These are phyloP conservation scores for Kwoniella sp. DNA, from an alignment of 768 basidiomycete species.

Conservation along the genomic window DNA sequence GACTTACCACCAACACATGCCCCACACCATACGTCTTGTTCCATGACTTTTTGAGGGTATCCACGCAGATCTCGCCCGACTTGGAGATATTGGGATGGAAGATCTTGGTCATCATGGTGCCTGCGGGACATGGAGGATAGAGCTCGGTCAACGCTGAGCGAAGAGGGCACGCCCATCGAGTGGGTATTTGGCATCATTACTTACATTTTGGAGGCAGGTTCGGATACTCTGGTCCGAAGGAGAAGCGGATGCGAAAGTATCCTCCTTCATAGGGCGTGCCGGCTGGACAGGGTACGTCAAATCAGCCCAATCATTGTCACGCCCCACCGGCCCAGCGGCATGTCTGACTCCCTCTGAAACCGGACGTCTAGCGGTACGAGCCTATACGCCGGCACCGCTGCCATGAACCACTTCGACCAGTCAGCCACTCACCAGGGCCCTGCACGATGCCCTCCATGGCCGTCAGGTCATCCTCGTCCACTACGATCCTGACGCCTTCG, in stretches of 20 bases:
- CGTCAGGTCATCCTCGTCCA: constrained; percentile 82
- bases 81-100: constrained; percentile 95
- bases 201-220: constrained; percentile 88
- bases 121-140: too few species aligned
- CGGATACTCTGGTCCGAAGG: constrained; percentile 89
- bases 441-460: constrained; percentile 82
- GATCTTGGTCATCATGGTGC: constrained; percentile 88
- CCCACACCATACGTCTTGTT: constrained; percentile 82
- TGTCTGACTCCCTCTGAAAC: too few species aligned
- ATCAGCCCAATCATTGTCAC: too few species aligned
- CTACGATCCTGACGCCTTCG: constrained; percentile 79
- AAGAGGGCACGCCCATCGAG: background rate
- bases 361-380: too few species aligned
- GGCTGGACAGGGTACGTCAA: too few species aligned
- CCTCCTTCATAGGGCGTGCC: constrained; percentile 67
- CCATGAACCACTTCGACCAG: too few species aligned
- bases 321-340: too few species aligned
- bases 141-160: too few species aligned
- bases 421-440: constrained; percentile 68
- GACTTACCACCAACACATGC: constrained; percentile 67
- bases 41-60: constrained; percentile 97
- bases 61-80: constrained; percentile 89
- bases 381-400: too few species aligned
- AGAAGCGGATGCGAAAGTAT: constrained; percentile 73
- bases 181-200: background rate